Evolutionary conservation across 345 rosid species (phyloP), one percentile per base, ranked within the genome.

Genomic region (Syzygium jambos): DNA sequence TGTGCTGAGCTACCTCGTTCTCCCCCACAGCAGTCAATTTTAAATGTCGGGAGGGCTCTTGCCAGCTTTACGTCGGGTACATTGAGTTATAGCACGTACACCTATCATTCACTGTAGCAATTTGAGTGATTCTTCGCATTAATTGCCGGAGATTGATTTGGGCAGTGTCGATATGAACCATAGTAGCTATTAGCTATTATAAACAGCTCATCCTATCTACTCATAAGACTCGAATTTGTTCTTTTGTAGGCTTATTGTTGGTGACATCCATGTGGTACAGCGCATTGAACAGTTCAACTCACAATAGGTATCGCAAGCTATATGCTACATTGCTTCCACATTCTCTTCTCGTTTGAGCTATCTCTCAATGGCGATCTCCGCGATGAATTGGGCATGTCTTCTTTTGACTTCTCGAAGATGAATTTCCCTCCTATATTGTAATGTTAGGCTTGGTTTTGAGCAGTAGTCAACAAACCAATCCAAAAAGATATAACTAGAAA

Each of bases 231-330:
- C 25, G 41, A 34, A 34, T 68, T 41, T 2, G 3, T 68, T 68
- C 13, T 17, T 68, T 68, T 34, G 19, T 9, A 11, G 41, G 80
- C 5, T 11, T 0, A 4, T 8, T 0, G 13, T 17, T 23, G 1
- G 2, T 17, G 4, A 17, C 9, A 1, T 34, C 0, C 46, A 9
- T 9, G 11, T 68, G 7, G 19, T 34, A 0, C 13, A 17, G 9
- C 0, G 0, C 1, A 17, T 17, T 0, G 13, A 68, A 4, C 1
- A 34, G 1, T 11, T 34, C 0, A 3, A 17, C 6, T 68, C 41
- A 0, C 0, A 2, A 16, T 30, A 9, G 23, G 43, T 9, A 9
- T 30, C 9, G 8, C 17, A 9, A 30, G 12, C 3, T 34, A 34
- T 68, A 34, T 17, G 80, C 25, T 3, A 17, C 46, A 1, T 34